Evolutionary conservation across 106 monocot genomes (phyloP).

Genomic region (Dendrobium nobile): DNA sequence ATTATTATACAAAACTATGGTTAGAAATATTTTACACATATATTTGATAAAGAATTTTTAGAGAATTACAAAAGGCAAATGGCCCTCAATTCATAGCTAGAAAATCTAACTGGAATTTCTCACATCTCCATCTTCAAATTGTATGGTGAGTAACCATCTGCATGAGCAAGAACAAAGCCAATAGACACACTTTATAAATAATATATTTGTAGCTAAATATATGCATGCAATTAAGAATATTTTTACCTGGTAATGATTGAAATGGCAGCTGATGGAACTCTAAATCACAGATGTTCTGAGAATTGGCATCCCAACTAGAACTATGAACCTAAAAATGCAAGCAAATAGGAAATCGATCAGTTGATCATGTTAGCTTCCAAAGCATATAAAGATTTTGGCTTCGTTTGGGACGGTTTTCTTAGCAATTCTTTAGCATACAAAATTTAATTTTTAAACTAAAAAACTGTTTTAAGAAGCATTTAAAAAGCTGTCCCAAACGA

Average conservation of each 20-base stretch:
- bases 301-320: conserved; percentile 10
- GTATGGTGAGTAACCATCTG: background rate
- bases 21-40: background rate
- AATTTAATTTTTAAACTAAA: too few relatives aligned
- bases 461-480: too few relatives aligned
- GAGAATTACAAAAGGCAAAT: background rate
- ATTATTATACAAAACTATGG: background rate
- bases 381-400: too few relatives aligned
- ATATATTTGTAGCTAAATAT: background rate
- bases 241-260: background rate
- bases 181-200: background rate
- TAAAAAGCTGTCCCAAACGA: too few relatives aligned
- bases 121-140: conserved; percentile 21
- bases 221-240: background rate
- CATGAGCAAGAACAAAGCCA: background rate
- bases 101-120: background rate
- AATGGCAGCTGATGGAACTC: background rate
- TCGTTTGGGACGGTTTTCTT: too few relatives aligned
- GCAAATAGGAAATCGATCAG: background rate
- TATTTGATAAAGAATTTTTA: conserved; percentile 4
- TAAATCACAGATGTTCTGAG: background rate
- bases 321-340: conserved; percentile 4
- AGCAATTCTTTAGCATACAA: too few relatives aligned
- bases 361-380: too few relatives aligned
- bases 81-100: background rate